phyloP scores from a whole-genome alignment of 106 monocot species.

The Cymbidium sinense region DNA sequence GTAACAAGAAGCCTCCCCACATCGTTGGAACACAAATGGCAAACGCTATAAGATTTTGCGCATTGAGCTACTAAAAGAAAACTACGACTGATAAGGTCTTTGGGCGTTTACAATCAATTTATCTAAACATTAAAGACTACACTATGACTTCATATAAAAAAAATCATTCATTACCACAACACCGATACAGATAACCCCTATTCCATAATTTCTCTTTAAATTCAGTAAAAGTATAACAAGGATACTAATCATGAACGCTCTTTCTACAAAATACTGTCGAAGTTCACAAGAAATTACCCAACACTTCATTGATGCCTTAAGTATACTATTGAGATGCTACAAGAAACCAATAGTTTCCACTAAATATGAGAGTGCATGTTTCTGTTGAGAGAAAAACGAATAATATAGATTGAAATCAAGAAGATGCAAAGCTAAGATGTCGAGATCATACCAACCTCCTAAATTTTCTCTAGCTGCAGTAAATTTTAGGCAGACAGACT shows the following conservation, averaged over 20 bases:
- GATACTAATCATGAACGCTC: background rate
- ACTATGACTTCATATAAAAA: background rate
- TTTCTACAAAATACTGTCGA: background rate
- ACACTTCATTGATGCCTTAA: background rate
- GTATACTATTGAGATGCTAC: background rate
- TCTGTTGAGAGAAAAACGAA: background rate
- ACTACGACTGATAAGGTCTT: background rate
- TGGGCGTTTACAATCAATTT: background rate
- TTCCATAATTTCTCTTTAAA: background rate
- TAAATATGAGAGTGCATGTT: background rate
- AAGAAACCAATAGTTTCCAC: background rate
- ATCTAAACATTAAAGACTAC: background rate
- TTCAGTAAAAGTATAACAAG: background rate
- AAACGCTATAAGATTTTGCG: background rate
- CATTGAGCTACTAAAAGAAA: background rate
- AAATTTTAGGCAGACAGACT: conserved; percentile 76
- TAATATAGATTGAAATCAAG: background rate
- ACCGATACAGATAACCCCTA: background rate
- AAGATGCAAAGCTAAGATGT: background rate
- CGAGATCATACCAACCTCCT: conserved; percentile 44
- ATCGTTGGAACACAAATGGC: background rate
- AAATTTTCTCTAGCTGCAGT: conserved; percentile 52
- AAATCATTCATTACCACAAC: background rate
- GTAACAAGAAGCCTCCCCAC: background rate
- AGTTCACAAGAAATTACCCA: background rate